Evolutionary conservation across 1,284 basidiomycete species (phyloP).

Genomic region (Ganoderma leucocontextum): DNA sequence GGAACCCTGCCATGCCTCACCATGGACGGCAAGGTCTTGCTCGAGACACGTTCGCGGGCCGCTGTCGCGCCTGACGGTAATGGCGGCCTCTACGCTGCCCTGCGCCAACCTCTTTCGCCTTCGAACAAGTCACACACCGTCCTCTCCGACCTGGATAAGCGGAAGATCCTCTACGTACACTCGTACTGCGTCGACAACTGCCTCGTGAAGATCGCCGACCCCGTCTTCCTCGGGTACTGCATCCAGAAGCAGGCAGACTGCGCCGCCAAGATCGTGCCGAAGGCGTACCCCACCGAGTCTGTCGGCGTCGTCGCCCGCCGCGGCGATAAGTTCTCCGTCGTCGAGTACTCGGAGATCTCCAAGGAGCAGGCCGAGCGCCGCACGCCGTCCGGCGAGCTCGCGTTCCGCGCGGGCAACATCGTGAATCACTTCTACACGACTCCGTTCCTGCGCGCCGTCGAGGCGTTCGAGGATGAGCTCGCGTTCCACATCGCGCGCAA

Average conservation of each 20-base stretch:
- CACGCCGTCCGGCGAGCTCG: constrained; percentile 78
- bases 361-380: constrained; percentile 84
- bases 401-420: constrained; percentile 96
- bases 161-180: constrained; percentile 90
- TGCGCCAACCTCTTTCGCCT: constrained; percentile 79
- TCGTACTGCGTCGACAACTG: constrained; percentile 99
- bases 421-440: constrained; percentile 99
- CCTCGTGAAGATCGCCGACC: constrained; percentile 96
- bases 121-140: constrained; percentile 74
- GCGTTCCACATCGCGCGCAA: constrained; percentile 98
- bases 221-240: constrained; percentile 95
- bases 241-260: constrained; percentile 88
- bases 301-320: constrained; percentile 94
- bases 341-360: constrained; percentile 98
- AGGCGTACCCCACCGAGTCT: constrained; percentile 86
- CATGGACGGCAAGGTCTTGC: constrained; percentile 93
- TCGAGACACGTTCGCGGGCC: constrained; percentile 81
- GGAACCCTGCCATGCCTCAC: constrained; percentile 96
- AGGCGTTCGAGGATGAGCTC: constrained; percentile 88
- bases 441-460: constrained; percentile 82
- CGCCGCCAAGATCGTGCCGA: constrained; percentile 97
- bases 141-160: constrained; percentile 82
- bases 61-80: constrained; percentile 98
- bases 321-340: constrained; percentile 87
- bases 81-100: constrained; percentile 95